A percentile compares a stretch with the other conserved stretches of the same genome.
Evolutionary conservation across 2,329 filamentous ascomycete species (phyloP).

Genomic region (Chaetomium strumarium): DNA sequence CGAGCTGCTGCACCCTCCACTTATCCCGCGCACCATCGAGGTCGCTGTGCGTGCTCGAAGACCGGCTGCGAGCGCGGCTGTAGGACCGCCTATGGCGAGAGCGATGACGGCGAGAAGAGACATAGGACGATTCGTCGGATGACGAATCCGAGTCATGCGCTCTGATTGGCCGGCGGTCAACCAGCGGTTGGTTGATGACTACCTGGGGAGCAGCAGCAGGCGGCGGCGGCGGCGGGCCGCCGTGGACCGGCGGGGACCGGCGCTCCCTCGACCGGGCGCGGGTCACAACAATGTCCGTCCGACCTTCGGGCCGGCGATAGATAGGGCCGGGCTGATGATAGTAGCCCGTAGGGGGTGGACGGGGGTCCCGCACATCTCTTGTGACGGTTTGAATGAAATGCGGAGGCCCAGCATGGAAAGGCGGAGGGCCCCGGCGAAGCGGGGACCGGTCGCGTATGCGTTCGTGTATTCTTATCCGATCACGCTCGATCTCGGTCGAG

Average conservation of each 20-base stretch:
- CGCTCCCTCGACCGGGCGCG: slow-evolving; percentile 43
- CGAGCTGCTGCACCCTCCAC: slow-evolving; percentile 28
- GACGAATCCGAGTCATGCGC: slow-evolving; percentile 29
- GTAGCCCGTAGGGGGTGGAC: slow-evolving; percentile 32
- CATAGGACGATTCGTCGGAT: slow-evolving; percentile 33
- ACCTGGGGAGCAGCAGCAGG: slow-evolving; percentile 29
- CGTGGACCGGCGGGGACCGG: slow-evolving; percentile 35
- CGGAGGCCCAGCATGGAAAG: slow-evolving; percentile 28
- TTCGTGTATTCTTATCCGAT: slow-evolving; percentile 29
- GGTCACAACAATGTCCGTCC: slow-evolving; percentile 38
- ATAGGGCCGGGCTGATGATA: slow-evolving; percentile 31
- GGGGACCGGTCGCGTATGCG: slow-evolving; percentile 18
- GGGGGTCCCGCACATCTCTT: slow-evolving; percentile 26
- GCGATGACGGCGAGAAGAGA: slow-evolving; percentile 31
- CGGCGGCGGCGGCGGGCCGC: slow-evolving; percentile 26
- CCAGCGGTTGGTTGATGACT: slow-evolving; percentile 11
- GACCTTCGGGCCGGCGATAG: slow-evolving; percentile 39
- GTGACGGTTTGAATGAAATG: slow-evolving; percentile 40
- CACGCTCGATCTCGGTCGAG: slow-evolving; percentile 42
- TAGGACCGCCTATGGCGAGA: slow-evolving; percentile 32
- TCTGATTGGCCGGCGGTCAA: neutral
- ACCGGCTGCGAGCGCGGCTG: slow-evolving; percentile 27
- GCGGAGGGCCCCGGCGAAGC: slow-evolving; percentile 25
- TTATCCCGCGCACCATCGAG: slow-evolving; percentile 33
- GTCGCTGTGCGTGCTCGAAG: slow-evolving; percentile 28